Percentiles rank a stretch among this genome's conserved stretches.
Conservation (phyloP, 23 red algal species). For the Cyanidiococcus yangmingshanensis region DNA sequence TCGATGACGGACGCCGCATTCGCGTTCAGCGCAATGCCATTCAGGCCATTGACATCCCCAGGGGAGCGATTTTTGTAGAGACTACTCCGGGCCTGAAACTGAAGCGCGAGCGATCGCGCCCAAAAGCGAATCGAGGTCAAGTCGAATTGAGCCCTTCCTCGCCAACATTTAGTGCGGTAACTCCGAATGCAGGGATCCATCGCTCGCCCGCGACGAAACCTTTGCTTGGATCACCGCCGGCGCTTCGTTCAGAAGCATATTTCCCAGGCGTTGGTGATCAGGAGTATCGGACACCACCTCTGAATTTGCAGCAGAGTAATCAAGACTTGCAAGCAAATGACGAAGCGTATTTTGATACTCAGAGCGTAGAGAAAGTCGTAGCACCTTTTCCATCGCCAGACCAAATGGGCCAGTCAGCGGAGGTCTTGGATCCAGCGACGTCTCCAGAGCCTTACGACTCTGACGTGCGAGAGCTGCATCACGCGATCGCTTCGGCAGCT, state of each 20-base stretch:
- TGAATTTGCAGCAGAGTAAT: background rate
- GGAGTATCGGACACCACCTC: background rate
- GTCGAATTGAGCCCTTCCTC: background rate
- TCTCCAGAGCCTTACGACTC: background rate
- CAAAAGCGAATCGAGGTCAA: background rate
- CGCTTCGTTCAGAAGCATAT: background rate
- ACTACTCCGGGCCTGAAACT: background rate
- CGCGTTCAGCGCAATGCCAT: constrained; percentile 82
- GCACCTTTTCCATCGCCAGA: background rate
- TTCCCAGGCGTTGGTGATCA: background rate
- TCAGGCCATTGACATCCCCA: constrained; percentile 36
- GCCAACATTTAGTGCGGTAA: constrained; percentile 15
- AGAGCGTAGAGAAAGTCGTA: background rate
- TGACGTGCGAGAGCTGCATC: background rate
- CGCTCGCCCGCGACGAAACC: constrained; percentile 8
- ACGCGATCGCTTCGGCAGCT: background rate
- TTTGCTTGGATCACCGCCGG: background rate
- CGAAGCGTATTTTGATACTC: background rate
- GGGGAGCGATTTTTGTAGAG: constrained; percentile 1
- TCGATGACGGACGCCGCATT: constrained; percentile 42
- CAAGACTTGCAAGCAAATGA: background rate
- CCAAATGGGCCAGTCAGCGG: background rate
- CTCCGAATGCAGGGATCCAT: constrained; percentile 18
- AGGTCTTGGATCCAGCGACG: background rate
- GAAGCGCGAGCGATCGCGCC: constrained; percentile 14